Evolutionary conservation across 1,139 yeast species (phyloP).

Genomic region (Scheffersomyces lignicola): DNA sequence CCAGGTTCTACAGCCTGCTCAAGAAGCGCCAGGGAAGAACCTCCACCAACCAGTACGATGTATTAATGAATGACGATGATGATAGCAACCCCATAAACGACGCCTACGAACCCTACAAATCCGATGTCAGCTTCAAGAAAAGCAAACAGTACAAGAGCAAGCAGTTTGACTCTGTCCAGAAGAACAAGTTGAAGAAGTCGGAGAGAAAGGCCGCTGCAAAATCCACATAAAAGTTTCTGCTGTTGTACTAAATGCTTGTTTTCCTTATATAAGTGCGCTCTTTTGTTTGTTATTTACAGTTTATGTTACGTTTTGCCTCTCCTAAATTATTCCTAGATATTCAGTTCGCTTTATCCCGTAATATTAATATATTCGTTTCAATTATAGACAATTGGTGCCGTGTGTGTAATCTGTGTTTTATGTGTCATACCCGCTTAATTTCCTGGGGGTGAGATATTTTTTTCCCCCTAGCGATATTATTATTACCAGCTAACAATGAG

Average conservation of each 20-base stretch:
- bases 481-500: too few relatives aligned
- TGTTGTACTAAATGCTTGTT: too few relatives aligned
- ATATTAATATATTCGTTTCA: too few relatives aligned
- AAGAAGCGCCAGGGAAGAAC: conserved; percentile 5
- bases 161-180: conserved; percentile 14
- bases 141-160: conserved; percentile 12
- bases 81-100: conserved; percentile 3
- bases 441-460: too few relatives aligned
- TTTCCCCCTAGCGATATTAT: too few relatives aligned
- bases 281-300: too few relatives aligned
- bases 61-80: conserved; percentile 7
- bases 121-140: conserved; percentile 12
- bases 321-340: conserved; percentile 1
- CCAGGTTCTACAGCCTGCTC: too few relatives aligned
- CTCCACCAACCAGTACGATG: conserved; percentile 11
- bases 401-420: too few relatives aligned
- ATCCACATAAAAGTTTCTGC: background rate
- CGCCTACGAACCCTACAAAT: conserved; percentile 9
- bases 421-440: too few relatives aligned
- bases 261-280: too few relatives aligned
- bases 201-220: conserved; percentile 4
- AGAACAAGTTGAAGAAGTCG: conserved; percentile 13
- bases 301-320: conserved; percentile 1
- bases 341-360: too few relatives aligned
- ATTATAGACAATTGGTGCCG: too few relatives aligned